These are phyloP conservation scores for Nissolia schottii DNA, from an alignment of 306 rosid species.

Conservation along the genomic window DNA sequence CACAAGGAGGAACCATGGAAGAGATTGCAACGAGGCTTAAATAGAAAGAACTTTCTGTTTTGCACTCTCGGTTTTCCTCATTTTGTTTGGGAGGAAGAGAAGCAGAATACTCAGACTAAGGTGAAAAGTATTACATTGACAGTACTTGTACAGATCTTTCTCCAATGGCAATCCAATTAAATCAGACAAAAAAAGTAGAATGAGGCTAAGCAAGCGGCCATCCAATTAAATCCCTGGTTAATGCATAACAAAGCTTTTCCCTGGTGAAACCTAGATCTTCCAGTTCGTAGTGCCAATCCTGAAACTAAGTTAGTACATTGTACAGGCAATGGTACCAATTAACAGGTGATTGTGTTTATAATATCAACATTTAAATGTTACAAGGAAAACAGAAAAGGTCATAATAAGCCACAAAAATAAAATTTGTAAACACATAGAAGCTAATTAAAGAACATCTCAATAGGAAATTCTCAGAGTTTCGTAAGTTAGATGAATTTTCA, in stretches of 20 bases:
- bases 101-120: neutral
- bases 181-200: neutral
- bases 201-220: neutral
- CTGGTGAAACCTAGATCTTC: neutral
- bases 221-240: neutral
- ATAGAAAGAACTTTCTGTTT: neutral
- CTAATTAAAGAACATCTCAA: neutral
- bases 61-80: neutral
- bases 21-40: neutral
- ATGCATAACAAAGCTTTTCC: neutral
- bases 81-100: neutral
- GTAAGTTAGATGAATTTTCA: neutral
- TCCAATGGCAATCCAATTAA: neutral
- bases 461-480: neutral
- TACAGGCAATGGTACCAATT: neutral
- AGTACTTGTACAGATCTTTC: neutral
- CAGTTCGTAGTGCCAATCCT: neutral
- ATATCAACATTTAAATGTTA: neutral
- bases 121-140: neutral
- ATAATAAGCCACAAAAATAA: neutral
- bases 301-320: neutral
- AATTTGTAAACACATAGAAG: neutral
- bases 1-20: neutral
- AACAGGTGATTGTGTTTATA: neutral
- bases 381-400: neutral